Base-by-base conservation (phyloP, 1,284 basidiomycete genomes). In the Ganoderma multipileum region DNA sequence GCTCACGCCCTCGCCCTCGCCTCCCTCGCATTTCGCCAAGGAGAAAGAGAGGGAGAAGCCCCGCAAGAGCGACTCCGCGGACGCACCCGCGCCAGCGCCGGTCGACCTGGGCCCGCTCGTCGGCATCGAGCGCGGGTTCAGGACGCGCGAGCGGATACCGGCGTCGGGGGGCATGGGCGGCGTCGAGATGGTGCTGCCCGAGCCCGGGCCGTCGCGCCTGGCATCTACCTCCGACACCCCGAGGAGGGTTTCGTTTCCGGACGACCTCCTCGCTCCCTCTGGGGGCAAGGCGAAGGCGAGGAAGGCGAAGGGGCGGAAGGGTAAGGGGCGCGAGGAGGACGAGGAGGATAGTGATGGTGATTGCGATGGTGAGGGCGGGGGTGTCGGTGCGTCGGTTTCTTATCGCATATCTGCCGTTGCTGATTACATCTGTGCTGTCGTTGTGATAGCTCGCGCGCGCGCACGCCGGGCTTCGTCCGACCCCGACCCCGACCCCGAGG, bases 71-170 rank as follows among this genome's bases (percentile, higher is more conserved):
- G 58, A 60, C 12, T 26, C 14, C 50, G 63, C 36, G 44, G 38
- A 55, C 3, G 8, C 33, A 33, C 39, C 65, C 42, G 52, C n/a
- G n/a, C n/a, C n/a, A n/a, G 67, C 44, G 52, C 68, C 65, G 1
- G 68, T 85, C 0, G 89, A 94, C 73, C 75, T 94, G 0, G 94
- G 94, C 2, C 89, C 90, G 2, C 79, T 95, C 33, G 81, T 95
- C 0, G 93, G 93, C 18, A 78, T 81, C 12, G 83, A 88, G 65
- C 81, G 94, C 14, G 92, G 93, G 0, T 93, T 95, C 72, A 80
- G 83, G 75, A 89, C 88, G 54, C 79, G 83, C 41, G 88, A 89
- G 75, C 81, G 83, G 70, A 80, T 84, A 1, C 84, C 84, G 5
- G 82, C 81, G 63, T 84, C 84, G 55, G 87, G 90, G 0, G 89